Evolutionary conservation across 192 early-diverging fungal species (phyloP), one percentile per base, ranked within the genome.

Genomic region (Coemansia sp.): DNA sequence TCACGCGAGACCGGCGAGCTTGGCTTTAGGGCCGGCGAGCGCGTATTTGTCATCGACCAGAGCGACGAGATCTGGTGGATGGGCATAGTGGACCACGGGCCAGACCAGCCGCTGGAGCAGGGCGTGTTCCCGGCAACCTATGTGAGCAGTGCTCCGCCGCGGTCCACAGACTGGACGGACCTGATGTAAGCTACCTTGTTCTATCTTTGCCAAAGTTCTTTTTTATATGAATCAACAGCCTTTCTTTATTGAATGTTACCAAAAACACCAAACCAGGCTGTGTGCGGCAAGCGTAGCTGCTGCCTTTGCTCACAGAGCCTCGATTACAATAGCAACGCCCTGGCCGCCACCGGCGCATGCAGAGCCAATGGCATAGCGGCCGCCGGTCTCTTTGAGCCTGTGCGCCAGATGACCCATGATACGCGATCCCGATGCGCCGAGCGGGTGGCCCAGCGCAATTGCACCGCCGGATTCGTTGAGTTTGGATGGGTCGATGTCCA

Each of bases 301-400:
- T n/a, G n/a, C n/a, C n/a, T 36, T 36, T 36, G 5, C 47, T 33
- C 67, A 81, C 28, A 75, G 22, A 0, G 83, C 74, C 75, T 92
- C 90, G 34, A 92, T 74, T 20, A 92, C 81, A 45, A 92, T 78
- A 33, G 87, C 85, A 56, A 90, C 90, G 53, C 88, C 90, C 79
- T 92, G 89, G 20, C 96, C 95, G 72, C 95, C 94, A 59, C 96
- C 96, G 65, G 96, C 96, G 75, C 96, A 98, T 33, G 94, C 94
- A 47, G 94, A 91, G 37, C 94, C 94, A 50, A 98, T 75, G 42
- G 91, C 96, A 70, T 93, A 94, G 75, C 91, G 91, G 31, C 84
- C 87, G 55, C 87, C 79, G 27, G 89, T 92, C 59, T 88, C 85
- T 64, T 91, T 85, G 47, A 98, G 82, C 67, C 89, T 88, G 73